phyloP scores from a whole-genome alignment of 768 basidiomycete species.

The Russula virescens region DNA sequence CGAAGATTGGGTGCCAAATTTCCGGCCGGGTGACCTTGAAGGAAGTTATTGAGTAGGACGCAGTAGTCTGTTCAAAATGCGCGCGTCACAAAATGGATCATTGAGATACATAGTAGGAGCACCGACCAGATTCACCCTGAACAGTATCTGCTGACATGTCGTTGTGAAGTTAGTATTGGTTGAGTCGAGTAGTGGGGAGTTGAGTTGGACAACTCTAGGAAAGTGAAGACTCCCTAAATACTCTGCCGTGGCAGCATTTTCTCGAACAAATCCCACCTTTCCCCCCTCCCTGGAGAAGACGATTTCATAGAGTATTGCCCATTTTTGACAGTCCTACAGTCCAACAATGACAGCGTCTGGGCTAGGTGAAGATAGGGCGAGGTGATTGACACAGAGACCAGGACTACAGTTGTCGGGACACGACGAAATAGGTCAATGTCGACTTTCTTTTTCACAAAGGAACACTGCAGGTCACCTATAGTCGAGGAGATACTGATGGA shows the following conservation, averaged over 20 bases:
- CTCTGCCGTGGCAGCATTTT: neutral
- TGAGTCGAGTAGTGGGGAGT: neutral
- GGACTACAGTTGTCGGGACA: slow-evolving; percentile 13
- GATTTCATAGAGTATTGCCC: neutral
- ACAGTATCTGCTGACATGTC: no score
- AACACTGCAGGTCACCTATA: neutral
- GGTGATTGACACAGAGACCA: neutral
- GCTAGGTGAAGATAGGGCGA: neutral
- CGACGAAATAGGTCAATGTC: neutral
- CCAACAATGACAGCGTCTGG: slow-evolving; percentile 3
- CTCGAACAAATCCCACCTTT: neutral
- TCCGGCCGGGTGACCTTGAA: neutral
- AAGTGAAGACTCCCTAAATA: slow-evolving; percentile 5
- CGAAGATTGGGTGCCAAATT: neutral
- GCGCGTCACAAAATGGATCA: neutral
- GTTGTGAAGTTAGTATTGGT: neutral
- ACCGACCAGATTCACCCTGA: no score
- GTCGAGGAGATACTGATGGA: neutral
- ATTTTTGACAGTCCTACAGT: slow-evolving; percentile 9
- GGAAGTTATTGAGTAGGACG: neutral
- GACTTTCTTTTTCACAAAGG: neutral
- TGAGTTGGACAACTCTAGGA: neutral
- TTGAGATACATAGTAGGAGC: neutral
- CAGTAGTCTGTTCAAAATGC: neutral
- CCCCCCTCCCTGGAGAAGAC: neutral